Conservation (phyloP, 257 asterid species). For the Solanum rostratum region DNA sequence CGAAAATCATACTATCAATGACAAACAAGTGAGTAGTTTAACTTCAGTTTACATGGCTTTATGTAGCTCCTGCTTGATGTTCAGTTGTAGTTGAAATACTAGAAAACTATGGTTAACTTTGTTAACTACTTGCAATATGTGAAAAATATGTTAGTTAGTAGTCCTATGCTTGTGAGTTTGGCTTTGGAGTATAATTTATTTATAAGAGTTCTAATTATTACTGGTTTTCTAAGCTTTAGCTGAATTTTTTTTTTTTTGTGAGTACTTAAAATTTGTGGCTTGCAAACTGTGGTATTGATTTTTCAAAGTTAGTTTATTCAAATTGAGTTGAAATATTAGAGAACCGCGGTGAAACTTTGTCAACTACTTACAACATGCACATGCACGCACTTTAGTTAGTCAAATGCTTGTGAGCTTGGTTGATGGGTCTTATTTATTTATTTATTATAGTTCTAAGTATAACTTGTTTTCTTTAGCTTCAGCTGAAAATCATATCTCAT, state of each 20-base stretch:
- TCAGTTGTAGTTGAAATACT: background rate
- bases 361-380: background rate
- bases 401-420: background rate
- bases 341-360: background rate
- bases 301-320: background rate
- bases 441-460: background rate
- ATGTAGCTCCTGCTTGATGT: background rate
- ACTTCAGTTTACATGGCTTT: background rate
- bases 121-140: background rate
- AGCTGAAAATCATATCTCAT: background rate
- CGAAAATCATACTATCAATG: conserved; percentile 82
- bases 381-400: background rate
- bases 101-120: background rate
- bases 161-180: background rate
- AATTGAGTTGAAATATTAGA: background rate
- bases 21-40: conserved; percentile 56
- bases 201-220: background rate
- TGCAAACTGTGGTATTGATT: background rate
- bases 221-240: background rate
- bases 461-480: background rate
- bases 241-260: background rate
- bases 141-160: background rate
- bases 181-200: background rate
- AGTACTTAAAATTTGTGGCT: background rate
- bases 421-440: background rate